Conservation (phyloP, 1,139 yeast species). For the Pneumocystis murina region DNA sequence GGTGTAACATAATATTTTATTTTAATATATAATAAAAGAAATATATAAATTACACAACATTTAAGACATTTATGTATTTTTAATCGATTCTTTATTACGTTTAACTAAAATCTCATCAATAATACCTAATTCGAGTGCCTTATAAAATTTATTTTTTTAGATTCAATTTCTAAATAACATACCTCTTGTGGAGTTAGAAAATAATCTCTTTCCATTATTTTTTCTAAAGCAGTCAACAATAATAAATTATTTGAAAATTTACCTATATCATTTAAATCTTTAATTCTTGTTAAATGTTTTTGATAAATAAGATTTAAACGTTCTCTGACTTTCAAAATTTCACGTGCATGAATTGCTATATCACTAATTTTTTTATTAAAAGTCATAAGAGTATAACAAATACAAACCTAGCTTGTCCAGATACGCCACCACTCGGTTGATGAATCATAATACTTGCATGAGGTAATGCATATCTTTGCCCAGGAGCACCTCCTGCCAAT, state of each 20-base stretch:
- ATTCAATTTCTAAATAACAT: conserved; percentile 19
- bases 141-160: conserved; percentile 21
- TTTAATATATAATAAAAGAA: background rate
- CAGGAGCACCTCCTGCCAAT: conserved; percentile 21
- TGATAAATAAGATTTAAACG: conserved; percentile 20
- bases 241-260: conserved; percentile 7
- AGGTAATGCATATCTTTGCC: conserved; percentile 22
- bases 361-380: conserved; percentile 14
- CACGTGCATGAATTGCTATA: conserved; percentile 25
- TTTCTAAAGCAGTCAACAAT: conserved; percentile 17
- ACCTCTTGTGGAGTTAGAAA: conserved; percentile 21
- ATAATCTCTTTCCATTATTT: conserved; percentile 22
- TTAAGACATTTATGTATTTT: background rate
- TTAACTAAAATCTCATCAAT: conserved; percentile 1
- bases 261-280: conserved; percentile 1
- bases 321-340: conserved; percentile 22
- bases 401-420: conserved; percentile 20
- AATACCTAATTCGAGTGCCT: conserved; percentile 5
- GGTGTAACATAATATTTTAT: conserved; percentile 8
- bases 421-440: conserved; percentile 24
- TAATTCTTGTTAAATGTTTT: conserved; percentile 18
- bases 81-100: background rate
- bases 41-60: background rate
- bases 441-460: conserved; percentile 25
- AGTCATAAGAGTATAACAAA: background rate